These are phyloP conservation scores for Cryphonectria naterciae DNA, from an alignment of 2,329 filamentous ascomycete species.

Conservation along the genomic window DNA sequence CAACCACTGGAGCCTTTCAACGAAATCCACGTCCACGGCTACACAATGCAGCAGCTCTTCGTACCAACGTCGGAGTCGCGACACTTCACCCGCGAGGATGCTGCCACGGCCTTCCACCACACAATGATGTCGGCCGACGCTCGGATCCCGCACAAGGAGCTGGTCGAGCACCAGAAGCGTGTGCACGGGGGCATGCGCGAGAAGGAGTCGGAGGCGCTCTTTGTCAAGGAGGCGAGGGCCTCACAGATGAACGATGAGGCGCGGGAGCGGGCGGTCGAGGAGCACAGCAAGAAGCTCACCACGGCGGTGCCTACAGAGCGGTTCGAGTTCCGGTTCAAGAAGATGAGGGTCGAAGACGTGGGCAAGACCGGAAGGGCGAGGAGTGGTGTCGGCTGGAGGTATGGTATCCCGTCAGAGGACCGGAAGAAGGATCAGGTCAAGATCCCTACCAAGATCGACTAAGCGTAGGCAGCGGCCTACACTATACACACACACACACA, in stretches of 20 bases:
- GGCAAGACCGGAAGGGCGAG: slow-evolving; percentile 57
- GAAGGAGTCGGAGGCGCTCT: slow-evolving; percentile 45
- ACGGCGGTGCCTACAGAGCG: slow-evolving; percentile 54
- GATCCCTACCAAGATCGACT: slow-evolving; percentile 65
- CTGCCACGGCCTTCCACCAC: slow-evolving; percentile 66
- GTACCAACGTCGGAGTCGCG: slow-evolving; percentile 66
- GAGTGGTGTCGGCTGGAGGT: slow-evolving; percentile 62
- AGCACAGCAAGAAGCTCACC: slow-evolving; percentile 45
- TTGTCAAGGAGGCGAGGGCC: slow-evolving; percentile 43
- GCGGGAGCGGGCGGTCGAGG: slow-evolving; percentile 41
- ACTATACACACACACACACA: not conserved
- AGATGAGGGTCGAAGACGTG: slow-evolving; percentile 60
- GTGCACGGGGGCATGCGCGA: slow-evolving; percentile 43
- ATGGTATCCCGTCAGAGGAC: slow-evolving; percentile 66
- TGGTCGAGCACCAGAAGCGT: slow-evolving; percentile 60
- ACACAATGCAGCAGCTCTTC: slow-evolving; percentile 68
- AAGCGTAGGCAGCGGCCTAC: slow-evolving; percentile 1
- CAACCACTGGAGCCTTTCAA: slow-evolving; percentile 63
- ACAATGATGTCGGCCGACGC: slow-evolving; percentile 63
- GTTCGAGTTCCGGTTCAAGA: slow-evolving; percentile 66
- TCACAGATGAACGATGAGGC: slow-evolving; percentile 49
- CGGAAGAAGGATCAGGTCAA: slow-evolving; percentile 67
- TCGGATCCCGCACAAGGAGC: slow-evolving; percentile 65
- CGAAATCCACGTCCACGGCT: slow-evolving; percentile 65
- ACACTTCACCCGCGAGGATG: slow-evolving; percentile 66